Evolutionary conservation across 495 filamentous ascomycete genomes (phyloP).

Genomic region (Annulohypoxylon nitens): DNA sequence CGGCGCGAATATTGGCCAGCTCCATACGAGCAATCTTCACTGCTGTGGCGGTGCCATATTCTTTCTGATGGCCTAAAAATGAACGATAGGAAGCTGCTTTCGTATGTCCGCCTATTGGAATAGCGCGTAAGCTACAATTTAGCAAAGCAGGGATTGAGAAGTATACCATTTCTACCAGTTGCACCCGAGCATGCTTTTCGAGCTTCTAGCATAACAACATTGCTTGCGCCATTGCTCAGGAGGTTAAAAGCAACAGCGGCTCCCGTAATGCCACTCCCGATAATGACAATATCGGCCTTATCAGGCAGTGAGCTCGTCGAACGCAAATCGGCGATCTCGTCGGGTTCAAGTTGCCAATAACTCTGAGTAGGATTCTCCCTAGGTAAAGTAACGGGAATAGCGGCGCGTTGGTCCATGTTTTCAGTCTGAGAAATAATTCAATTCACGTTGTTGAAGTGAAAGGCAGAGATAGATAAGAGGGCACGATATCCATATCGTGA

Average conservation of each 20-base stretch:
- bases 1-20: constrained; percentile 67
- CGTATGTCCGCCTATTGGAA: constrained; percentile 68
- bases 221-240: constrained; percentile 50
- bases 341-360: constrained; percentile 78
- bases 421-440: not conserved
- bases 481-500: constrained; percentile 3
- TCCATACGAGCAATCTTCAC: constrained; percentile 68
- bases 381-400: constrained; percentile 64
- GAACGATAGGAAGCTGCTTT: constrained; percentile 72
- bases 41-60: constrained; percentile 60
- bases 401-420: constrained; percentile 61
- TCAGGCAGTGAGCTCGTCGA: constrained; percentile 61
- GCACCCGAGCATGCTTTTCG: constrained; percentile 69
- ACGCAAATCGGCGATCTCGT: constrained; percentile 66
- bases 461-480: not conserved
- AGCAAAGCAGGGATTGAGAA: not conserved
- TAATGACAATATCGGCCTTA: constrained; percentile 69
- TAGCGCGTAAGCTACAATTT: not conserved
- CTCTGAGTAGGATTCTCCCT: constrained; percentile 70
- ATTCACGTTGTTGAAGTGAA: not conserved
- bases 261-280: constrained; percentile 80
- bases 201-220: constrained; percentile 71
- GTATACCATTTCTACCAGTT: constrained; percentile 70
- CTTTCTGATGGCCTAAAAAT: constrained; percentile 60
- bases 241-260: constrained; percentile 71